A percentile compares a stretch with the other conserved stretches of the same genome.
Evolutionary conservation across 108 stramenopile genomes (phyloP).

Genomic region (Skeletonema costatum): DNA sequence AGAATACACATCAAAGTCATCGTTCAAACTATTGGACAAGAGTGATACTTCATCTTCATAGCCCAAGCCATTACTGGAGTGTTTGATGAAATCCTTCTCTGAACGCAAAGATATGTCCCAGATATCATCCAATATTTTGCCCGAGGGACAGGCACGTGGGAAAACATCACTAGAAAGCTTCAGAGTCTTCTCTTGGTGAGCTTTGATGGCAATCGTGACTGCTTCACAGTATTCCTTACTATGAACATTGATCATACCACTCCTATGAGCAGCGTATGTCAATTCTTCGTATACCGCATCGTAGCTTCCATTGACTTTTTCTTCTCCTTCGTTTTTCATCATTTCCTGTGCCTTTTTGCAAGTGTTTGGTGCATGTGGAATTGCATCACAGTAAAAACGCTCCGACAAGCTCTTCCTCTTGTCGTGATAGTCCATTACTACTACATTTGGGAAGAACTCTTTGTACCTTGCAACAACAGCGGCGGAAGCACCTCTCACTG

Average conservation of each 20-base stretch:
- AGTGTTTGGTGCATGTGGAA: not conserved
- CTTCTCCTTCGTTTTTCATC: not conserved
- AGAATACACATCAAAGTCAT: not conserved
- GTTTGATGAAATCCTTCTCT: not conserved
- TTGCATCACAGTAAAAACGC: not conserved
- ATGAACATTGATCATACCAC: not conserved
- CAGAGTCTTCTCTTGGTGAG: not conserved
- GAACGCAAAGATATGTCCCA: not conserved
- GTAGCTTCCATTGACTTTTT: not conserved
- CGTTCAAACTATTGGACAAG: not conserved
- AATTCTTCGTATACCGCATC: not conserved
- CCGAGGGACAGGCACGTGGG: not conserved
- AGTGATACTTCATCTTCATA: not conserved
- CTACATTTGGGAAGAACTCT: not conserved
- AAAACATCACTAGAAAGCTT: not conserved
- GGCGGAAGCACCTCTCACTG: not conserved
- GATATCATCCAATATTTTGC: not conserved
- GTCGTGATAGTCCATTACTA: not conserved
- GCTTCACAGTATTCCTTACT: not conserved
- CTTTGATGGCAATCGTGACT: not conserved
- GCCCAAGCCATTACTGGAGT: not conserved
- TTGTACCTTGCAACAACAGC: not conserved
- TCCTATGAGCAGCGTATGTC: not conserved
- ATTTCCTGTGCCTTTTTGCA: not conserved
- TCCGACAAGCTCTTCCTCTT: not conserved